Conservation (phyloP, 2,329 filamentous ascomycete genomes). For the Cytospora piceae region DNA sequence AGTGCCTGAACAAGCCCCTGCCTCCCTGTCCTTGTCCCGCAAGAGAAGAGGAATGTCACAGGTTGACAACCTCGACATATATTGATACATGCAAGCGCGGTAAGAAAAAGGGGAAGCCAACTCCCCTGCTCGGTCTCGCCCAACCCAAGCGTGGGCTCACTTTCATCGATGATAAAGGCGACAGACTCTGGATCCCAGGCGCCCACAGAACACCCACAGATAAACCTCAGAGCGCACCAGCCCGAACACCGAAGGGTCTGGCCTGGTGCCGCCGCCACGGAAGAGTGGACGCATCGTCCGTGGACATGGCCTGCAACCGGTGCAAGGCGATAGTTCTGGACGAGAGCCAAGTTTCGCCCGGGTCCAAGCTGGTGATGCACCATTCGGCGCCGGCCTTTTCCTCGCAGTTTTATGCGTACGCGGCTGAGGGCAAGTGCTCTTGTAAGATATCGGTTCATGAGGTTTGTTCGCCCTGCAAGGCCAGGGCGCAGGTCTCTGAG, state of each 20-base stretch:
- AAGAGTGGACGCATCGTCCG: neutral
- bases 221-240: neutral
- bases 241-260: conserved; percentile 5
- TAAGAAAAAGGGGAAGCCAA: neutral
- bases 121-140: neutral
- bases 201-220: conserved; percentile 9
- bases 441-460: neutral
- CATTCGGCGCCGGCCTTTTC: conserved; percentile 6
- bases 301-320: conserved; percentile 8
- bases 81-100: neutral
- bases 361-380: conserved; percentile 4
- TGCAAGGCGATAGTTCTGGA: conserved; percentile 1
- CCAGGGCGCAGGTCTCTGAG: conserved; percentile 16
- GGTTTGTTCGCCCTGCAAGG: conserved; percentile 17
- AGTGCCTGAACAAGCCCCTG: neutral
- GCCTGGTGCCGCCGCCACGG: conserved; percentile 11
- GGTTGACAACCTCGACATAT: neutral
- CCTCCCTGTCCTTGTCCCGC: neutral
- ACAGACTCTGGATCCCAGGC: conserved; percentile 11
- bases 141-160: neutral
- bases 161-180: conserved; percentile 1
- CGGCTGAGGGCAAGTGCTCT: conserved; percentile 14
- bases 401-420: neutral
- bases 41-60: neutral
- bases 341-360: conserved; percentile 15